A percentile compares a stretch with the other conserved stretches of the same genome.
Conservation (phyloP, 2,329 filamentous ascomycete genomes). For the Colletotrichum tropicale region DNA sequence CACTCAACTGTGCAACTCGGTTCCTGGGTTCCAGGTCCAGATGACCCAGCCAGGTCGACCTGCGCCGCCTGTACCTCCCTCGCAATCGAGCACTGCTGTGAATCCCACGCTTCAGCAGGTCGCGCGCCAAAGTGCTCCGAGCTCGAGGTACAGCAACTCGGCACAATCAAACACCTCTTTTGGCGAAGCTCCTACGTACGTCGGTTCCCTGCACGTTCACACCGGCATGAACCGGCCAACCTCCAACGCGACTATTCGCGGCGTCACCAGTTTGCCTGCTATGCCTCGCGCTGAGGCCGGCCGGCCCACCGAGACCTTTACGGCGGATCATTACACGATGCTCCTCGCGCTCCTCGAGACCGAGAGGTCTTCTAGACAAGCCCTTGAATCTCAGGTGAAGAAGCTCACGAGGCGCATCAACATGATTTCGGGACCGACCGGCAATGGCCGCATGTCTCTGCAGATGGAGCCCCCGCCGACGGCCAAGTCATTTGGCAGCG, state of each 20-base stretch:
- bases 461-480: conserved; percentile 35
- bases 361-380: conserved; percentile 60
- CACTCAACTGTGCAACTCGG: conserved; percentile 51
- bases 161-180: conserved; percentile 48
- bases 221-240: conserved; percentile 38
- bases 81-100: conserved; percentile 27
- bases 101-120: conserved; percentile 34
- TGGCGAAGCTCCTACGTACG: conserved; percentile 49
- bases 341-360: conserved; percentile 58
- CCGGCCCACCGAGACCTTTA: conserved; percentile 27
- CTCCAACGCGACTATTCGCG: conserved; percentile 54
- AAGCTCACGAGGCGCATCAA: conserved; percentile 56
- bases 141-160: conserved; percentile 38
- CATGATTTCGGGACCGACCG: conserved; percentile 38
- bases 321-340: conserved; percentile 52
- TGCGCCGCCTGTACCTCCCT: conserved; percentile 27
- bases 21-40: conserved; percentile 43
- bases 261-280: conserved; percentile 47
- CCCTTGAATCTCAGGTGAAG: conserved; percentile 61
- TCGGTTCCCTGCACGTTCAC: conserved; percentile 45
- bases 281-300: conserved; percentile 36
- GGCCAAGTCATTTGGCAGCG: conserved; percentile 38
- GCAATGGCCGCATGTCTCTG: conserved; percentile 15
- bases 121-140: conserved; percentile 25
- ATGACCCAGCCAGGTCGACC: conserved; percentile 28